A percentile compares a stretch with the other conserved stretches of the same genome.
Conservation (phyloP, 495 filamentous ascomycete genomes). For the Penicillium waksmanii region DNA sequence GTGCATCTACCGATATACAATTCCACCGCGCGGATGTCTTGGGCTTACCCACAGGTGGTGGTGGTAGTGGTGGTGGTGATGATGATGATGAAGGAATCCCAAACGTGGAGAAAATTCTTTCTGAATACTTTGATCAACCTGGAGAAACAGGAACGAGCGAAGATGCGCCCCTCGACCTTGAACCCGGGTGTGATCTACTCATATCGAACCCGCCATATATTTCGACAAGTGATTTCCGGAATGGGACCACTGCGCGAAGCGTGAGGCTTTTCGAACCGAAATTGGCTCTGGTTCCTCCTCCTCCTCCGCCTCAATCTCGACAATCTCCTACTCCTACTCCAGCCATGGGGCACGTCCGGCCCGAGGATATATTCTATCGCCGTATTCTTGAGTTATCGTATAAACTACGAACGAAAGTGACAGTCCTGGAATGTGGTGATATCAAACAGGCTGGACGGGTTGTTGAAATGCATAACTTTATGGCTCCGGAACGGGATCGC, state of each 20-base stretch:
- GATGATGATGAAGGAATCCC: not conserved
- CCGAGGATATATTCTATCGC: conserved; percentile 47
- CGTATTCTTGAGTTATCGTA: conserved; percentile 32
- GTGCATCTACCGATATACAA: conserved; percentile 40
- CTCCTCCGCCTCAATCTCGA: not conserved
- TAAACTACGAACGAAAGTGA: conserved; percentile 27
- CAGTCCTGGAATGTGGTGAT: conserved; percentile 46
- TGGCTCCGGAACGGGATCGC: conserved; percentile 2
- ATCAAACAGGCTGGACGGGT: conserved; percentile 39
- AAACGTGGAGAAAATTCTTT: conserved; percentile 19
- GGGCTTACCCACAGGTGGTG: not conserved
- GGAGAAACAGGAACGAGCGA: no score
- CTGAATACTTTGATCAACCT: not conserved
- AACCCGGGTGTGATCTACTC: conserved; percentile 63
- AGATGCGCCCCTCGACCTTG: no score
- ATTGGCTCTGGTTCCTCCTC: conserved; percentile 71
- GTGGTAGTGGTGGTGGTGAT: no score
- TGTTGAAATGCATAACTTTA: conserved; percentile 20
- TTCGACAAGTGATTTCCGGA: conserved; percentile 58
- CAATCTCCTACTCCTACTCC: not conserved
- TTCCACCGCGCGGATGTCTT: conserved; percentile 65
- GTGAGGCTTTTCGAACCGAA: conserved; percentile 82
- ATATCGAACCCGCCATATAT: conserved; percentile 94
- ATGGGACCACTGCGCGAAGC: conserved; percentile 63
- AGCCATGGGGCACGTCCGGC: conserved; percentile 1